These are phyloP conservation scores for Calonectria pauciramosa DNA, from an alignment of 2,329 filamentous ascomycete species.

Conservation along the genomic window DNA sequence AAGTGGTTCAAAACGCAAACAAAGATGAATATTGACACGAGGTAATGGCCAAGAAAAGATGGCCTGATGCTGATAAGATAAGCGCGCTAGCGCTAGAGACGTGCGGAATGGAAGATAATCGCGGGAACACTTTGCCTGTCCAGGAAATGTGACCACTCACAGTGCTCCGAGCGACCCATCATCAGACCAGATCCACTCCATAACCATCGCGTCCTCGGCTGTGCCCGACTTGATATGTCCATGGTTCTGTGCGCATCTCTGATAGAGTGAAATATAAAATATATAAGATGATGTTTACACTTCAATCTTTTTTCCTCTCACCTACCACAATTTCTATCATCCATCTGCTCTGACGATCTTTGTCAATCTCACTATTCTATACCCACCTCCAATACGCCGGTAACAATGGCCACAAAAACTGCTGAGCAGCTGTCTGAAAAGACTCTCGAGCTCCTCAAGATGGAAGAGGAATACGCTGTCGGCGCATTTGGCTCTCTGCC, in stretches of 20 bases:
- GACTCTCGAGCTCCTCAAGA: constrained; percentile 24
- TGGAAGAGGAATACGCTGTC: constrained; percentile 27
- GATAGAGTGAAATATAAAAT: not conserved
- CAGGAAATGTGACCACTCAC: constrained; percentile 8
- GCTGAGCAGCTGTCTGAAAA: constrained; percentile 23
- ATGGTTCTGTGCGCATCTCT: not conserved
- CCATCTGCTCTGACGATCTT: not conserved
- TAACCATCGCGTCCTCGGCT: not conserved
- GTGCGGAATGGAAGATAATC: constrained; percentile 16
- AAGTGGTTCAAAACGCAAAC: not conserved
- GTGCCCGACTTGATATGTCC: not conserved
- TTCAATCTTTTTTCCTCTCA: not conserved
- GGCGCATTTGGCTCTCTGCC: constrained; percentile 26
- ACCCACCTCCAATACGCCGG: not conserved
- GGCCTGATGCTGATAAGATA: constrained; percentile 25
- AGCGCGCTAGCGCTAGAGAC: constrained; percentile 19
- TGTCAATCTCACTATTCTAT: not conserved
- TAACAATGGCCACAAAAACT: constrained; percentile 22
- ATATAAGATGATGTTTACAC: not conserved
- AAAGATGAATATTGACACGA: not conserved
- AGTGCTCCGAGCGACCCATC: not conserved
- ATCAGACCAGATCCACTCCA: not conserved
- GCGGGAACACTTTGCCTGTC: constrained; percentile 16
- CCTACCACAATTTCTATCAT: not conserved
- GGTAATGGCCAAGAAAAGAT: not conserved